These are phyloP conservation scores for Vanilla planifolia DNA, from an alignment of 106 monocot species.

Conservation along the genomic window DNA sequence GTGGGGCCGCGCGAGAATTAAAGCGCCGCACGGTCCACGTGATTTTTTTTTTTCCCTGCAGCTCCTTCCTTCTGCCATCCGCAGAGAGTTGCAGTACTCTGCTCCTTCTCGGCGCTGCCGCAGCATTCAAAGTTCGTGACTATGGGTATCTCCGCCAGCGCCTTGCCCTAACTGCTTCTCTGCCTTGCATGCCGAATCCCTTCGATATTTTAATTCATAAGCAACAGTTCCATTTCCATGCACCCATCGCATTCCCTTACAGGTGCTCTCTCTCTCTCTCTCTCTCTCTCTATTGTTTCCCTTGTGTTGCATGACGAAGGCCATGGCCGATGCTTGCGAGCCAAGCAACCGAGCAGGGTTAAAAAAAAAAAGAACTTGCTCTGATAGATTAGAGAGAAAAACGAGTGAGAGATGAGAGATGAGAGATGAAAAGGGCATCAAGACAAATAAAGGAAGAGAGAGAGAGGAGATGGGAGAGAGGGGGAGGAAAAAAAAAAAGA, in stretches of 20 bases:
- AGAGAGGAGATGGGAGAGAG: not conserved
- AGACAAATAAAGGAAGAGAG: not conserved
- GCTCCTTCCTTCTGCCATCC: not conserved
- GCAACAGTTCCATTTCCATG: no score
- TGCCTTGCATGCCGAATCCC: not conserved
- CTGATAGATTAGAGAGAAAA: no score
- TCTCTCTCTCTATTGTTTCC: no score
- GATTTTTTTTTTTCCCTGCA: no score
- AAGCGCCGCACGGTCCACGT: conserved; percentile 7
- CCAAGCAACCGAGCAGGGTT: not conserved
- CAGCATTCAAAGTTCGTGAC: conserved; percentile 9
- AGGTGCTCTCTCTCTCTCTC: no score
- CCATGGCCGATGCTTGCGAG: not conserved
- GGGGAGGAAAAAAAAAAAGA: no score
- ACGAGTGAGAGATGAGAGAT: not conserved
- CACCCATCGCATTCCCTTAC: no score
- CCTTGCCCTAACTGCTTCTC: not conserved
- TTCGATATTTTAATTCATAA: no score
- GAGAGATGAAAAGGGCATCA: not conserved
- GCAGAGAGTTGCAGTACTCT: no score
- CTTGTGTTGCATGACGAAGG: not conserved
- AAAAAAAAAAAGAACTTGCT: not conserved
- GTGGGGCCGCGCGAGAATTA: no score
- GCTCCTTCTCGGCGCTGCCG: conserved; percentile 7
- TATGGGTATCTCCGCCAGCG: not conserved